Evolutionary conservation across 495 filamentous ascomycete genomes (phyloP), one percentile per base, ranked within the genome.

Genomic region (Alectoria sarmentosa): DNA sequence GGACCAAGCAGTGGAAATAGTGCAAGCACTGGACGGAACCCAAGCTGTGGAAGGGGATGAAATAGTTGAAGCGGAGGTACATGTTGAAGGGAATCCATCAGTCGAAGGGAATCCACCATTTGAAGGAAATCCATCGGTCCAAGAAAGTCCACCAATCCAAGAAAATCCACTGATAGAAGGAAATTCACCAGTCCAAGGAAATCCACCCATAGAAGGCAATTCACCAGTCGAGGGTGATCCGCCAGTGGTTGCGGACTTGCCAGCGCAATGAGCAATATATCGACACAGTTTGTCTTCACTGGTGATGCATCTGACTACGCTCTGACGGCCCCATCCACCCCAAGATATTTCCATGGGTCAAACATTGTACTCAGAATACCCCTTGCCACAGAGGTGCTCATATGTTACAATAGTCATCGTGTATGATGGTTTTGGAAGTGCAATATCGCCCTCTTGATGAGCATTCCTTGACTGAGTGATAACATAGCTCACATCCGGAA

Each of bases 251-350:
- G 57, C 34, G 57, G 17, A 60, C 6, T 41, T 42, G 10, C 21
- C 21, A 28, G 70, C 61, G 17, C 52, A 32, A 34, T 55, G 52
- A 55, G 52, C 30, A 30, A n/a, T 17, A 10, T 34, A 8, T 55
- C 6, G 15, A 55, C 7, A 11, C 2, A 17, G 15, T 34, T 21
- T 6, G 14, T n/a, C 21, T 34, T 21, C 52, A 19, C 2, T 34
- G 7, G 4, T 54, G 15, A 32, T 30, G 28, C 3, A 32, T 32
- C 13, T 23, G 26, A 32, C 13, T 17, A 5, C 23, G 28, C 8
- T 49, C 10, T 32, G 17, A 30, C 4, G 46, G 9, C 28, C 28
- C 8, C 30, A 3, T 32, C 23, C 15, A 30, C 28, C 5, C 28
- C 15, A 1, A 13, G 15, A 7, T 1, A 17, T 6, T 1, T 17